These are phyloP conservation scores for Apostasia shenzhenica DNA, from an alignment of 106 monocot species.

Conservation along the genomic window DNA sequence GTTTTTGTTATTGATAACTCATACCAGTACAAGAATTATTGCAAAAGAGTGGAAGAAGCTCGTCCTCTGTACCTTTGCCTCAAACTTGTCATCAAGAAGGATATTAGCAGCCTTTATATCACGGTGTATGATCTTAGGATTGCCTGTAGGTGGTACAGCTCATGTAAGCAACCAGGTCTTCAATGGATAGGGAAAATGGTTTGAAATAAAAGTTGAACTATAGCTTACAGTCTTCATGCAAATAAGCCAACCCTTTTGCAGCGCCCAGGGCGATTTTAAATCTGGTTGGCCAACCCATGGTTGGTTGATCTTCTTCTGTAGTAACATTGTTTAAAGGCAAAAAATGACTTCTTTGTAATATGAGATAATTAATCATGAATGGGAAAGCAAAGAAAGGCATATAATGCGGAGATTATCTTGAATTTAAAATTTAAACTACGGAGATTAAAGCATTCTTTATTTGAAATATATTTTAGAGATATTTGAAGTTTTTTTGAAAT, in stretches of 20 bases:
- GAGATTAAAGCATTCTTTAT: no score
- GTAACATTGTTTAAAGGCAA: background rate
- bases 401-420: no score
- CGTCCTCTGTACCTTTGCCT: conserved; percentile 61
- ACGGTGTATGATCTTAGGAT: conserved; percentile 93
- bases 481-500: no score
- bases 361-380: no score
- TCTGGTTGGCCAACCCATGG: conserved; percentile 46
- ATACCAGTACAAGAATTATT: background rate
- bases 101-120: conserved; percentile 95
- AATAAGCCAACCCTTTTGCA: conserved; percentile 64
- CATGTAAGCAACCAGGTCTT: background rate
- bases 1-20: background rate
- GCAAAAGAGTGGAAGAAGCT: no score
- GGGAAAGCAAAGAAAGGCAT: no score
- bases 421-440: no score
- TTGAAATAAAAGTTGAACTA: background rate
- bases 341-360: background rate
- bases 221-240: conserved; percentile 66
- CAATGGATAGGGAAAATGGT: conserved; percentile 1
- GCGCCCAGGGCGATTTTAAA: conserved; percentile 62
- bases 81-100: conserved; percentile 83
- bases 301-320: conserved; percentile 38
- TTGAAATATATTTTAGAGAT: no score
- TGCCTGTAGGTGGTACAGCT: conserved; percentile 28